Evolutionary conservation across 805 yeast species (phyloP).

Genomic region (Yarrowia keelungensis): DNA sequence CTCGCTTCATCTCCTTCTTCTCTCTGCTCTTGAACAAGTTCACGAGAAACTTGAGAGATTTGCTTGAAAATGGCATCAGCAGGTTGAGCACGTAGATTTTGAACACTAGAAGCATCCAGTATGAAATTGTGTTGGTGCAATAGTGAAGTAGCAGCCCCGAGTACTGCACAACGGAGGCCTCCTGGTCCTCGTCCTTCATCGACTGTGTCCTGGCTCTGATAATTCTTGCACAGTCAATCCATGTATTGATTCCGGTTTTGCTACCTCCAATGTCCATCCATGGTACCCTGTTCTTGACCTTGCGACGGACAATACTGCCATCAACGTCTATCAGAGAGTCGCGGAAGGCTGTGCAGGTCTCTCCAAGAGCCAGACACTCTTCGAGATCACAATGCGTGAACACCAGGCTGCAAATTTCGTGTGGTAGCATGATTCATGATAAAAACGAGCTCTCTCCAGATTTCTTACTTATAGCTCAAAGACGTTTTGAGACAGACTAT

Average conservation of each 20-base stretch:
- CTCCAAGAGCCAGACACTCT: constrained; percentile 17
- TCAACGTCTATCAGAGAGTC: constrained; percentile 16
- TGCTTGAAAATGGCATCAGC: constrained; percentile 5
- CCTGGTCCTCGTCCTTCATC: constrained; percentile 17
- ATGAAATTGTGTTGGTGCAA: constrained; percentile 5
- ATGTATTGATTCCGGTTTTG: constrained; percentile 3
- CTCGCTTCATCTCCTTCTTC: background rate
- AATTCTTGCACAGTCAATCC: constrained; percentile 14
- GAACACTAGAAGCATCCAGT: constrained; percentile 6
- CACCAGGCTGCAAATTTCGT: constrained; percentile 24
- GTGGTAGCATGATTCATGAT: constrained; percentile 9
- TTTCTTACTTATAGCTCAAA: background rate
- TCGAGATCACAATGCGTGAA: constrained; percentile 9
- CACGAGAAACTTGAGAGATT: background rate
- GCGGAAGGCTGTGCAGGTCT: constrained; percentile 13
- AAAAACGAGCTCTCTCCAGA: background rate
- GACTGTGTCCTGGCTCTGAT: background rate
- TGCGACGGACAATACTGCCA: background rate
- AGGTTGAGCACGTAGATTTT: constrained; percentile 12
- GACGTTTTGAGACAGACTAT: constrained; percentile 17
- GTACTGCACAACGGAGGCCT: constrained; percentile 13
- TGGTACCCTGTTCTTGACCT: constrained; percentile 9
- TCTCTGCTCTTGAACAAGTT: background rate
- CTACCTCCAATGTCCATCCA: constrained; percentile 16
- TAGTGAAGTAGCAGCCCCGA: constrained; percentile 1